phyloP scores from a whole-genome alignment of 2,329 filamentous ascomycete species.

The Canariomyces notabilis region DNA sequence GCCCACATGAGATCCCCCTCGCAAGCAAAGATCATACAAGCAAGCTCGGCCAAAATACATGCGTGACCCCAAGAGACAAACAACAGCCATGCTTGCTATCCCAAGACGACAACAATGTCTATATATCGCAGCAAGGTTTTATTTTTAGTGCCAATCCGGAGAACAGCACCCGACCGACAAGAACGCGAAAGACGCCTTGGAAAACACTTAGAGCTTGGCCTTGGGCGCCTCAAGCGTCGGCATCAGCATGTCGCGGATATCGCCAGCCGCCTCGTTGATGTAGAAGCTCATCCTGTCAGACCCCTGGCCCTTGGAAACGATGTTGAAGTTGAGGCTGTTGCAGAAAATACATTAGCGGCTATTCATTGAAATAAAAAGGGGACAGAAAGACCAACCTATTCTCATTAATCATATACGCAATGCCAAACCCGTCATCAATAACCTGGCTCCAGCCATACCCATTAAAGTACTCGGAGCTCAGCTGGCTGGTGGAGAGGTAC shows the following conservation, averaged over 20 bases:
- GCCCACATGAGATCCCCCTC: too few relatives aligned
- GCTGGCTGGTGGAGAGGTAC: constrained; percentile 83
- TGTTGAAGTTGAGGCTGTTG: constrained; percentile 88
- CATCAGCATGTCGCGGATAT: constrained; percentile 80
- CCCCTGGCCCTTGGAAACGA: constrained; percentile 88
- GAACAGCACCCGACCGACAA: background rate
- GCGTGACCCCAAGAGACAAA: background rate
- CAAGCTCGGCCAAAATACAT: background rate
- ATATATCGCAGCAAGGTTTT: too few relatives aligned
- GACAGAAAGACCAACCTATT: constrained; percentile 59
- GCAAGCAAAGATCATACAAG: background rate
- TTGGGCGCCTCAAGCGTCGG: constrained; percentile 75
- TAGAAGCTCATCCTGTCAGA: constrained; percentile 93
- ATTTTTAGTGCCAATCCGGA: background rate
- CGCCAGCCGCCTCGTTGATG: constrained; percentile 85
- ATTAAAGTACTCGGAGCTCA: constrained; percentile 97
- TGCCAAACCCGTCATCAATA: constrained; percentile 90
- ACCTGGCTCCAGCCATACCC: constrained; percentile 99
- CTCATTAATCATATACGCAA: constrained; percentile 99
- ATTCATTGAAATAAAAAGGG: background rate
- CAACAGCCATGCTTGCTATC: background rate
- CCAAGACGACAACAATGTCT: background rate
- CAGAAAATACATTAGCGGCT: background rate
- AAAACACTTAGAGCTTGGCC: constrained; percentile 68
- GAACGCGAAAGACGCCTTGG: too few relatives aligned